Conservation (phyloP, 1,284 basidiomycete species). For the Marasmius oreades region DNA sequence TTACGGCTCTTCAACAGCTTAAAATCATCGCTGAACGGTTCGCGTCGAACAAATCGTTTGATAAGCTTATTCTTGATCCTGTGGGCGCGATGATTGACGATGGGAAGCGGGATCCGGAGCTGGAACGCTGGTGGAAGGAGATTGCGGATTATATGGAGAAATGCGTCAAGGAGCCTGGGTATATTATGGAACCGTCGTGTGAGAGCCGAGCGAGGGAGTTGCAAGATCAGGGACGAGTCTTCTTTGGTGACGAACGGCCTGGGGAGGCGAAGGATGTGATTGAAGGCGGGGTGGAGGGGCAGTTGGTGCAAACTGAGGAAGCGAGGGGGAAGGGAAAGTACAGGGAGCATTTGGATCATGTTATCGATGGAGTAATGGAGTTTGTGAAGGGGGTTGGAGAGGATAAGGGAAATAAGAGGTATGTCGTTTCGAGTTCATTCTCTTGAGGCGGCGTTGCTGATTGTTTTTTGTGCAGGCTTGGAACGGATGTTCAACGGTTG, state of each 20-base stretch:
- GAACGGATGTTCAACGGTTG: constrained; percentile 40
- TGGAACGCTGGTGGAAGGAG: constrained; percentile 73
- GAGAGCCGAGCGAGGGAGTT: constrained; percentile 60
- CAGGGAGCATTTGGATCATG: constrained; percentile 75
- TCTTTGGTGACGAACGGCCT: constrained; percentile 44
- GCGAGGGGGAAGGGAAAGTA: constrained; percentile 61
- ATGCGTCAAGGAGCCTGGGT: constrained; percentile 58
- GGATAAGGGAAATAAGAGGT: constrained; percentile 76
- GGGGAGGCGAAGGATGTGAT: background rate
- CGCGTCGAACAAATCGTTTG: constrained; percentile 69
- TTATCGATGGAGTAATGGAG: constrained; percentile 66
- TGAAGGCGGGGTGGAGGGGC: background rate
- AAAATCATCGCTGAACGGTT: constrained; percentile 88
- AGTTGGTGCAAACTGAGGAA: background rate
- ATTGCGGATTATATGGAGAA: constrained; percentile 68
- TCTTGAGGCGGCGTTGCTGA: background rate
- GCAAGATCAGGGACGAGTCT: constrained; percentile 67
- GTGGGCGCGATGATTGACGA: constrained; percentile 76
- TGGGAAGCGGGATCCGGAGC: constrained; percentile 71
- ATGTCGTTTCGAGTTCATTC: constrained; percentile 14
- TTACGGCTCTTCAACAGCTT: constrained; percentile 62
- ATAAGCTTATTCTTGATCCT: constrained; percentile 67
- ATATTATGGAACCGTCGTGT: constrained; percentile 79
- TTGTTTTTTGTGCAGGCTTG: background rate
- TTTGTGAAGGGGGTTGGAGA: constrained; percentile 86